Conservation (phyloP, 345 rosid species). For the Kernera saxatilis region DNA sequence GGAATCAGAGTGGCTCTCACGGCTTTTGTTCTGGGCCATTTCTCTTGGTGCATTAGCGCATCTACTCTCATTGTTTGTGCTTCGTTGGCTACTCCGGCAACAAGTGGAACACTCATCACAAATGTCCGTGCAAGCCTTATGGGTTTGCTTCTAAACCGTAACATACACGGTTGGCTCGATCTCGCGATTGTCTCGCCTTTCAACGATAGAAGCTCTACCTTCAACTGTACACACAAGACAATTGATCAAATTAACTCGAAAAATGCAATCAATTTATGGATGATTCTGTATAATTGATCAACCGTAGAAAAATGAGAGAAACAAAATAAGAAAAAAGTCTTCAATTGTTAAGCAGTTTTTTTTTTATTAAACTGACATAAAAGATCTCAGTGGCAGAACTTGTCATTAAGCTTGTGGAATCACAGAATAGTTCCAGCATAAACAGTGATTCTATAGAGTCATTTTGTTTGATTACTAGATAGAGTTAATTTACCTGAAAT, state of each 20-base stretch:
- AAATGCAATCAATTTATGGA: no score
- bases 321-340: no score
- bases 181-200: constrained; percentile 43
- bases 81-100: constrained; percentile 58
- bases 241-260: neutral
- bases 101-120: constrained; percentile 51
- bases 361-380: no score
- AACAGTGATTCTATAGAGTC: neutral
- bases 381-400: no score
- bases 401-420: no score
- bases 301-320: no score
- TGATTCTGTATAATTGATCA: no score
- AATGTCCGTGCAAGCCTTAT: constrained; percentile 49
- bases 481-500: constrained; percentile 47
- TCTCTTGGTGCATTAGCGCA: constrained; percentile 49
- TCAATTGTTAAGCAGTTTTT: no score
- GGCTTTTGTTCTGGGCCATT: constrained; percentile 48
- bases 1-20: constrained; percentile 57
- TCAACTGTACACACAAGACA: constrained; percentile 38
- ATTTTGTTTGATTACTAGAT: neutral
- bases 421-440: no score
- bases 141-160: constrained; percentile 59
- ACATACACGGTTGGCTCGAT: constrained; percentile 74
- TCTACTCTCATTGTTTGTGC: constrained; percentile 49
- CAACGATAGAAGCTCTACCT: constrained; percentile 49